A percentile compares a stretch with the other conserved stretches of the same genome.
phyloP scores from a whole-genome alignment of 2,329 filamentous ascomycete species.

The Talaromyces sp. region DNA sequence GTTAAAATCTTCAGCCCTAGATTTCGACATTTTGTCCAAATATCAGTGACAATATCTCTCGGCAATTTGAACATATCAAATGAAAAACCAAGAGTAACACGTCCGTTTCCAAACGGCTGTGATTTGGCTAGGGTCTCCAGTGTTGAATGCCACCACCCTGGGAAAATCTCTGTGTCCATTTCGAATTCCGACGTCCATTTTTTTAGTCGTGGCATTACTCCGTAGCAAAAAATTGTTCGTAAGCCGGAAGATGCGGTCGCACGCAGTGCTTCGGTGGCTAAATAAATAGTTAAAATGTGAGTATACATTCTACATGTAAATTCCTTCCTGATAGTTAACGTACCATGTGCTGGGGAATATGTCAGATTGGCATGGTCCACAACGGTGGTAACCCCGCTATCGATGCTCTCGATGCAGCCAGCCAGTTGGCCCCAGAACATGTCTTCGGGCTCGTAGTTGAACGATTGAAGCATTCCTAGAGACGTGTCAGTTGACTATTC shows the following conservation, averaged over 20 bases:
- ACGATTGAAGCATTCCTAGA: constrained; percentile 6
- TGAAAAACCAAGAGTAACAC: background rate
- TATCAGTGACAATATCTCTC: background rate
- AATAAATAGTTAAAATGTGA: background rate
- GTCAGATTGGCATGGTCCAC: constrained; percentile 9
- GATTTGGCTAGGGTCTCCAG: background rate
- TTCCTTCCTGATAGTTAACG: background rate
- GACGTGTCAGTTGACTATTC: background rate
- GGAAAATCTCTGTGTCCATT: background rate
- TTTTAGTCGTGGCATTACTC: background rate
- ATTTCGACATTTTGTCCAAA: background rate
- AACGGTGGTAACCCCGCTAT: constrained; percentile 4
- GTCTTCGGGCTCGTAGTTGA: constrained; percentile 4
- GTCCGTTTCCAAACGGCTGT: background rate
- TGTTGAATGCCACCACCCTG: background rate
- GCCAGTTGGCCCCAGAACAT: constrained; percentile 11
- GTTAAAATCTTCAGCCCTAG: constrained; percentile 5
- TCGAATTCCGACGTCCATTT: background rate
- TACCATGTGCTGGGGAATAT: constrained; percentile 4
- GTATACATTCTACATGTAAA: background rate
- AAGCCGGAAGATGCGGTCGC: constrained; percentile 6
- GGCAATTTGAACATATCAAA: constrained; percentile 6
- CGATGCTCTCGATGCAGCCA: constrained; percentile 1
- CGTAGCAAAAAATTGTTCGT: constrained; percentile 4
- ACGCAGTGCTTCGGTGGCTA: background rate